Conservation (phyloP, 2,329 filamentous ascomycete genomes). For the Arachnopeziza araneosa region DNA sequence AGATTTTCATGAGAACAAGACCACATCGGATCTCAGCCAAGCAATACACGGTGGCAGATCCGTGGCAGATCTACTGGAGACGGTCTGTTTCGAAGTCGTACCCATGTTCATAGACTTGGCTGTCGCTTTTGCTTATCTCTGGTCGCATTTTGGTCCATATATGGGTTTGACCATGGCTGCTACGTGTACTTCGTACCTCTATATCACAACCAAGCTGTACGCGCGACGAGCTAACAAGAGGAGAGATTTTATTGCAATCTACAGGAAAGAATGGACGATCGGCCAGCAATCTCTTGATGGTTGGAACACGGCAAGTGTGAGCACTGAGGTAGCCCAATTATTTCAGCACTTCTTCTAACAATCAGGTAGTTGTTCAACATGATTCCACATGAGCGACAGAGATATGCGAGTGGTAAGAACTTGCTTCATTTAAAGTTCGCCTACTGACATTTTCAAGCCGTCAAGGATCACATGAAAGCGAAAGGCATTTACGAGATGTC, state of each 20-base stretch:
- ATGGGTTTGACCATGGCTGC: conserved; percentile 46
- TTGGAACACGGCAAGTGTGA: conserved; percentile 36
- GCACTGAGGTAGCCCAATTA: conserved; percentile 3
- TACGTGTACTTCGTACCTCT: conserved; percentile 46
- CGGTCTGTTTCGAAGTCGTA: conserved; percentile 51
- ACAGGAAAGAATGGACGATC: conserved; percentile 32
- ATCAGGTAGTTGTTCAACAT: conserved; percentile 45
- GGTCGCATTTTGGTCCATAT: conserved; percentile 56
- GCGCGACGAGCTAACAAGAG: conserved; percentile 29
- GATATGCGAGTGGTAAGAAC: conserved; percentile 37
- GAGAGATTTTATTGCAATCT: conserved; percentile 30
- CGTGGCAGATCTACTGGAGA: conserved; percentile 54
- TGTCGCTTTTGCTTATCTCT: conserved; percentile 56
- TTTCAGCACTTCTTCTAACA: conserved; percentile 1
- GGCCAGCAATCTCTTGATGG: conserved; percentile 35
- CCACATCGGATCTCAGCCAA: conserved; percentile 58
- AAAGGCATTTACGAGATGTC: conserved; percentile 32
- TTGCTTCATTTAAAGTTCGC: conserved; percentile 2
- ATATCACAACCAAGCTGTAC: conserved; percentile 38
- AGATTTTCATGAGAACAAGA: conserved; percentile 63
- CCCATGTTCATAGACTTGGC: conserved; percentile 59
- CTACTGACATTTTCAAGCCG: conserved; percentile 19
- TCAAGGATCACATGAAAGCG: conserved; percentile 34
- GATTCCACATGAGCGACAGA: conserved; percentile 44
- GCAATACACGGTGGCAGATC: conserved; percentile 59